Percentiles rank a stretch among this genome's conserved stretches.
Conservation (phyloP, 1,139 yeast genomes). For the Pichia sp. region DNA sequence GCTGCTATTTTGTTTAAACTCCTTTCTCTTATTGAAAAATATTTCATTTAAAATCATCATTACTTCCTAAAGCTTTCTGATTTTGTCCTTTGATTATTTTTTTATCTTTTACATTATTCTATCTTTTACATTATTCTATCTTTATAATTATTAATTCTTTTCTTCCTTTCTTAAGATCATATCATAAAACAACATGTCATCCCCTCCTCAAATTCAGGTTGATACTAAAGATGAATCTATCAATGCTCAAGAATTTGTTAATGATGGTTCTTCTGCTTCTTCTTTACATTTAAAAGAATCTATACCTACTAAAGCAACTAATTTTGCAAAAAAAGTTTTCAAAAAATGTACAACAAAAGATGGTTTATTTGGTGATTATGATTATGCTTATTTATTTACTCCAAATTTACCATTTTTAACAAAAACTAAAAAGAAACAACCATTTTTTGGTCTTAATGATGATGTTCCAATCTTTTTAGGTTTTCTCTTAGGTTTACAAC, state of each 20-base stretch:
- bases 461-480: conserved; percentile 78
- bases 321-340: conserved; percentile 2
- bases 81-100: no score
- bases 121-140: not conserved
- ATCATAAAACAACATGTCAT: conserved; percentile 1
- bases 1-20: no score
- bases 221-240: not conserved
- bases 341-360: conserved; percentile 50
- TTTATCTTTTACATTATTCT: no score
- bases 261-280: not conserved
- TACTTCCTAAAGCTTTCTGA: no score
- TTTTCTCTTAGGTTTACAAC: conserved; percentile 75
- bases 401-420: conserved; percentile 69
- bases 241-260: not conserved
- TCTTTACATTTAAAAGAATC: not conserved
- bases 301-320: not conserved
- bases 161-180: not conserved
- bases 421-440: conserved; percentile 47
- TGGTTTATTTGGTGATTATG: conserved; percentile 78
- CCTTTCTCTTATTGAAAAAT: no score
- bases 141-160: not conserved
- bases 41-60: no score
- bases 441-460: conserved; percentile 73
- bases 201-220: not conserved
- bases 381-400: conserved; percentile 67